Base-by-base conservation (phyloP, 1,139 yeast genomes). In the Kodamaea sp. region DNA sequence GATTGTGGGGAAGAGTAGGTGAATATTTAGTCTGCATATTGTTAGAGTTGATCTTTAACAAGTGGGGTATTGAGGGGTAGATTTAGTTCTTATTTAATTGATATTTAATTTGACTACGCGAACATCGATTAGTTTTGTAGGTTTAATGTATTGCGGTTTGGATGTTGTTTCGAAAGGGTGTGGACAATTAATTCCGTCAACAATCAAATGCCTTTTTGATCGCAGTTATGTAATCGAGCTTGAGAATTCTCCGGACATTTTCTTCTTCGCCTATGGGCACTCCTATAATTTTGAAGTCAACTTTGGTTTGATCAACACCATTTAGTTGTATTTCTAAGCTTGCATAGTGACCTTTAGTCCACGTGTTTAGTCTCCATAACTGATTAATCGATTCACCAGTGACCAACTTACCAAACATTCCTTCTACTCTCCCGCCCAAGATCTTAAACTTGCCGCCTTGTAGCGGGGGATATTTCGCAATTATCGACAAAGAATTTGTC, bases 1-100 rank as follows among this genome's bases (percentile, higher is more conserved):
- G 48, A 50, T 58, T 15, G 20, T 15, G 20, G 20, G 20, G 20
- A 15, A 15, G 20, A 15, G 4, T 15, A 15, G 20, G 4, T 15
- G n/a, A 15, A 15, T 15, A n/a, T n/a, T n/a, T n/a, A n/a, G 20
- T 15, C 20, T 15, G 20, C 20, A 15, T n/a, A n/a, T n/a, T n/a
- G 20, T 15, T 15, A 15, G 20, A 15, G 20, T 15, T 15, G 20
- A 15, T 15, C 20, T 15, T 15, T 15, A 15, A 15, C 20, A 15
- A 15, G 20, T 15, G 20, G 20, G 20, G 20, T 15, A 15, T 15
- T 15, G 20, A 15, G 20, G 20, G 20, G 20, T 15, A 15, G 20
- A 15, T 15, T 15, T 15, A 15, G 20, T 15, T 15, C 20, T 15
- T 15, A 3, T 3, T 3, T 15, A 15, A 15, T 15, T 15, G 4